phyloP scores from a whole-genome alignment of 495 filamentous ascomycete genomes.

The Xylaria telfairii region DNA sequence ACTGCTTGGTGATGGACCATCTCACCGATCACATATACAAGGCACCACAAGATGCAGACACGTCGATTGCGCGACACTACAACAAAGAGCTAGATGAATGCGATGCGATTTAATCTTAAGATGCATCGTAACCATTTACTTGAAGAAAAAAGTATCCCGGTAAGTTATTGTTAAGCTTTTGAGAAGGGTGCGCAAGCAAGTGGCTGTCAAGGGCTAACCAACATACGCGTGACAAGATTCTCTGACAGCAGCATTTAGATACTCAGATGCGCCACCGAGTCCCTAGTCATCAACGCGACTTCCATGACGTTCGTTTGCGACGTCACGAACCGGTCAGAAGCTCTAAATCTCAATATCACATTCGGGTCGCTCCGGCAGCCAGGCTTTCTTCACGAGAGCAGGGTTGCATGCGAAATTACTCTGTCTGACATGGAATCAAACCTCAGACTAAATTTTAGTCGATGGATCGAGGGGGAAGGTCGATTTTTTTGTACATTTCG shows the following conservation, averaged over 20 bases:
- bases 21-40: neutral
- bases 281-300: neutral
- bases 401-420: conserved; percentile 6
- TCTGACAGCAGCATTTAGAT: neutral
- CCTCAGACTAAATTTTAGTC: neutral
- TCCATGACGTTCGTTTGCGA: neutral
- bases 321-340: neutral
- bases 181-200: neutral
- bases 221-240: neutral
- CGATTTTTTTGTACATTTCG: neutral
- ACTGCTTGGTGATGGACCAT: neutral
- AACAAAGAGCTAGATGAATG: neutral
- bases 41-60: neutral
- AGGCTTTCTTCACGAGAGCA: neutral
- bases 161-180: neutral
- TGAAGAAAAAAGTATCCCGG: neutral
- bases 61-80: neutral
- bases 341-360: neutral
- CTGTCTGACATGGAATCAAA: neutral
- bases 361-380: neutral
- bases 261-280: neutral
- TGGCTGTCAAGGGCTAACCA: neutral
- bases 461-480: neutral
- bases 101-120: neutral
- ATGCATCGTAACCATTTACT: neutral